phyloP scores from a whole-genome alignment of 1,284 basidiomycete genomes.

The Ceratobasidium theobromae region DNA sequence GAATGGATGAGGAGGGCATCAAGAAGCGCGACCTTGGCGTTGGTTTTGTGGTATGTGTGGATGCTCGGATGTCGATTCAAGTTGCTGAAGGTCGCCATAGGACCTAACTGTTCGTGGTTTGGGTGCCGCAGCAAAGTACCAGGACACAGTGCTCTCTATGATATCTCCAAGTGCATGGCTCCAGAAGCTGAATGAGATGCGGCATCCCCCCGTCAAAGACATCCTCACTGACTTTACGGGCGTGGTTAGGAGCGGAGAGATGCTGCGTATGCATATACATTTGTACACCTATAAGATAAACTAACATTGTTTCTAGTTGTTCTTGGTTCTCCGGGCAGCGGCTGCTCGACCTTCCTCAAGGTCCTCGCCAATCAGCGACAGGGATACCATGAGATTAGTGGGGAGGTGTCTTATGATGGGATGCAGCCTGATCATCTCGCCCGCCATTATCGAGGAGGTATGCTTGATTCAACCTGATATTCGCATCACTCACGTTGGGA shows the following conservation, averaged over 20 bases:
- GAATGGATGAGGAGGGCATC: constrained; percentile 33
- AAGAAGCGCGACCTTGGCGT: constrained; percentile 33
- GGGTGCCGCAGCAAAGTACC: constrained; percentile 47
- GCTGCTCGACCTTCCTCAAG: constrained; percentile 75
- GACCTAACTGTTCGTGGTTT: constrained; percentile 54
- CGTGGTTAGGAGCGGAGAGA: constrained; percentile 53
- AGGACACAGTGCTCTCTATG: constrained; percentile 48
- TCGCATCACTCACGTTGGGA: not conserved
- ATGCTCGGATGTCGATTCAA: not conserved
- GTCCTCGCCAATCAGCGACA: constrained; percentile 65
- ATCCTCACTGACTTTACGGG: constrained; percentile 50
- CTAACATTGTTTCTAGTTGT: constrained; percentile 52
- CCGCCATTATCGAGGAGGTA: constrained; percentile 63
- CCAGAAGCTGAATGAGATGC: constrained; percentile 39
- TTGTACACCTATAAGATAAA: constrained; percentile 1
- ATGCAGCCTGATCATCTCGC: constrained; percentile 56
- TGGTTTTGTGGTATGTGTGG: constrained; percentile 32
- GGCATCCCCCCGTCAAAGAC: constrained; percentile 49
- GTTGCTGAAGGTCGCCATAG: constrained; percentile 43
- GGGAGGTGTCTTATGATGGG: constrained; percentile 67
- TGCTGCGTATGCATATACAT: constrained; percentile 51
- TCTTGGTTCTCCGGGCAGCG: constrained; percentile 79
- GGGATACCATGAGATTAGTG: constrained; percentile 62
- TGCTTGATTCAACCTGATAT: constrained; percentile 56
- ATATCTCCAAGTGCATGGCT: constrained; percentile 46